Evolutionary conservation across 176 grass and related monocot genomes (phyloP).

Genomic region (Avena eriantha): DNA sequence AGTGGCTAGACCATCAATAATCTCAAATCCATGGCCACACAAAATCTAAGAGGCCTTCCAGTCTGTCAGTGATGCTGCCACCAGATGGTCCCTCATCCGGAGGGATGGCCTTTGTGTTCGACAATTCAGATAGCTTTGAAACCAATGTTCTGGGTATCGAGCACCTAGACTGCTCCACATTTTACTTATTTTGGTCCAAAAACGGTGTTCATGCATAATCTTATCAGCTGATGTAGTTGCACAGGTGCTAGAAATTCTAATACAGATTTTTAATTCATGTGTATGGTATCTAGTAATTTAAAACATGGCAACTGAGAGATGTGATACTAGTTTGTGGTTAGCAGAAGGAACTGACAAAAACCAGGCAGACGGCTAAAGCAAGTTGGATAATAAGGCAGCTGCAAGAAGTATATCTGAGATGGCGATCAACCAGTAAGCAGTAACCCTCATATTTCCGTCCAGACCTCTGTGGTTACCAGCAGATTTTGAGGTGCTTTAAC

Average conservation of each 20-base stretch:
- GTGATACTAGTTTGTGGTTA: conserved; percentile 1
- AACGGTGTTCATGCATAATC: conserved; percentile 3
- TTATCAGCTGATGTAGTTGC: not conserved
- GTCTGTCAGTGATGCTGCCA: conserved; percentile 8
- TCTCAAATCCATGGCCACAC: not conserved
- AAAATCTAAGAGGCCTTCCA: not conserved
- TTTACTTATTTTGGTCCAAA: conserved; percentile 12
- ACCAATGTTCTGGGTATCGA: conserved; percentile 4
- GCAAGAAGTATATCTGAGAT: conserved; percentile 7
- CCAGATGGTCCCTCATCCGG: not conserved
- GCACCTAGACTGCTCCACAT: not conserved
- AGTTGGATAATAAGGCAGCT: conserved; percentile 6
- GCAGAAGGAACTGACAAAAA: conserved; percentile 17
- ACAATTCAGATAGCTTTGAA: conserved; percentile 20
- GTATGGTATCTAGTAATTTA: not conserved
- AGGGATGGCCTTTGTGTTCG: not conserved
- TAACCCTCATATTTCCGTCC: conserved; percentile 10
- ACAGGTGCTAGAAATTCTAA: conserved; percentile 1
- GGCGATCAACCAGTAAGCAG: conserved; percentile 1
- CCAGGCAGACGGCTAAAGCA: not conserved
- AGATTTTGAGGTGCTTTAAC: not conserved
- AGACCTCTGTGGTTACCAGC: not conserved
- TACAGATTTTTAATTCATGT: conserved; percentile 18
- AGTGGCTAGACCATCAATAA: conserved; percentile 23
- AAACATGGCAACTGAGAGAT: not conserved